Conservation (phyloP, 176 grass and related monocot genomes). For the Phragmites australis region DNA sequence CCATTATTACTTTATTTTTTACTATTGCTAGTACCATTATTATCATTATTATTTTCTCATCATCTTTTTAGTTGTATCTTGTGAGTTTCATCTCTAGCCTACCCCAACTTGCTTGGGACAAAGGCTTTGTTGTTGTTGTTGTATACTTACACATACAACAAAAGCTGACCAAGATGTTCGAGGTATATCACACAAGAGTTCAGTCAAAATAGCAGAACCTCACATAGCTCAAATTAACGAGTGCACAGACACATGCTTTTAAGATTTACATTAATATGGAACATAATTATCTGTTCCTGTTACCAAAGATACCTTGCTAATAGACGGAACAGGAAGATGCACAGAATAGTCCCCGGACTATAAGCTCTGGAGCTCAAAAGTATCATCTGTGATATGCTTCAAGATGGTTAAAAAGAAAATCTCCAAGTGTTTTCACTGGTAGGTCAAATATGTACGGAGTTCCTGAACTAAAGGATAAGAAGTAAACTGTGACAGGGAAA, state of each 20-base stretch:
- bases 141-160: slow-evolving; percentile 7
- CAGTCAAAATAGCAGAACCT: neutral
- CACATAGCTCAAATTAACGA: neutral
- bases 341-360: neutral
- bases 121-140: no score
- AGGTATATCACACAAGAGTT: neutral
- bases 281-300: neutral
- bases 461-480: slow-evolving; percentile 19
- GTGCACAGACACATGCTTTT: neutral
- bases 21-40: no score
- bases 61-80: no score
- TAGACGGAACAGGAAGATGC: neutral
- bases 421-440: neutral
- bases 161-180: neutral
- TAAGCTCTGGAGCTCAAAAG: neutral
- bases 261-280: neutral
- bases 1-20: no score
- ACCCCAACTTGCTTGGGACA: no score
- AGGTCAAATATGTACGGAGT: slow-evolving; percentile 4
- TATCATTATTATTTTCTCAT: no score
- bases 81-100: no score
- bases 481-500: neutral
- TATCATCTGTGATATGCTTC: neutral
- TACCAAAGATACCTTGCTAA: slow-evolving; percentile 23
- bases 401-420: neutral